Base-by-base conservation (phyloP, 805 yeast genomes). In the Nakazawaea ishiwadae region DNA sequence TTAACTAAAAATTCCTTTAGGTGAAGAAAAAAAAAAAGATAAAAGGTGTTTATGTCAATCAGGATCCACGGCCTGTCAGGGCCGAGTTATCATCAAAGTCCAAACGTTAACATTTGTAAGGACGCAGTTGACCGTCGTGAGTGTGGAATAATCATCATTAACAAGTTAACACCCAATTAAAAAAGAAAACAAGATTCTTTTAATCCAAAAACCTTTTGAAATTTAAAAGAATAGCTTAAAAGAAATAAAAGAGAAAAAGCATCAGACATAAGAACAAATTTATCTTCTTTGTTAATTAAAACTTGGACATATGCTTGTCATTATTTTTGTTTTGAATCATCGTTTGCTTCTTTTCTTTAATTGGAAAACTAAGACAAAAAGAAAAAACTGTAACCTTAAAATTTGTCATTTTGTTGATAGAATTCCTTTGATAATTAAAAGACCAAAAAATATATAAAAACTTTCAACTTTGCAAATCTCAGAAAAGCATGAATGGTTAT, bases 281-380 rank as follows among this genome's bases (percentile, higher is more conserved):
- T 77, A 61, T 77, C 89, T 68, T 77, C 88, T 68, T 35, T 15
- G 44, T 35, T 35, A 27, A 27, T 29, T 44, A 52, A 61, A 63
- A 66, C 63, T 89, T 95, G 81, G 97, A 89, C 96, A 90, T 90
- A 90, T 90, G 97, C 97, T 90, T 90, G 97, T 90, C 96, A 64
- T 62, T 66, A 23, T 67, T 70, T 65, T 65, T 71, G 77, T 77
- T 74, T 75, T 70, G 76, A 75, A 73, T 85, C 93, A 79, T 82
- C 80, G 60, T 63, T 62, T 81, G 76, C 58, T 59, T 52, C n/a
- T n/a, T n/a, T n/a, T n/a, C n/a, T n/a, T n/a, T n/a, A n/a, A n/a
- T 29, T 23, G 14, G 38, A 21, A 39, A 28, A 14, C 26, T 16
- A 36, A 40, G 34, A 36, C 21, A 34, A 37, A 42, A 36, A 39